Evolutionary conservation across 2,329 filamentous ascomycete genomes (phyloP).

Genomic region (Sodiomyces alkalinus): DNA sequence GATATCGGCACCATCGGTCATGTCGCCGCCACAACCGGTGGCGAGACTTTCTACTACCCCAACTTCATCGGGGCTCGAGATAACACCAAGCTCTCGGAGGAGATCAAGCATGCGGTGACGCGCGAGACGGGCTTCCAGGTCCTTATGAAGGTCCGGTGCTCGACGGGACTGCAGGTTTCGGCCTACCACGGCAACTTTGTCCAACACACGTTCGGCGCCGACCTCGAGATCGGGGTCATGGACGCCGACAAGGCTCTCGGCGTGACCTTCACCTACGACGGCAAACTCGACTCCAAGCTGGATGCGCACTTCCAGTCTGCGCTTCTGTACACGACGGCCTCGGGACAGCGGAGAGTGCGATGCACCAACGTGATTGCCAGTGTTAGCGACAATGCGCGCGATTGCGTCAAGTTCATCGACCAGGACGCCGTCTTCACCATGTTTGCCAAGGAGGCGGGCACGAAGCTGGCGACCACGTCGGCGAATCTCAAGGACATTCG

Average conservation of each 20-base stretch:
- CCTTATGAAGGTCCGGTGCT: slow-evolving; percentile 96
- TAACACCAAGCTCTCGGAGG: slow-evolving; percentile 64
- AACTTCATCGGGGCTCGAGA: slow-evolving; percentile 88
- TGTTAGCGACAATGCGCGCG: slow-evolving; percentile 70
- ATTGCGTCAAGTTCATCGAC: slow-evolving; percentile 84
- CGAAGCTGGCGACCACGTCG: slow-evolving; percentile 59
- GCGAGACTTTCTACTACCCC: slow-evolving; percentile 91
- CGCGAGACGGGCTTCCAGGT: slow-evolving; percentile 91
- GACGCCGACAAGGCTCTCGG: slow-evolving; percentile 89
- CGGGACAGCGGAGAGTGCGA: slow-evolving; percentile 75
- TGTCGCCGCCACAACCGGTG: slow-evolving; percentile 75
- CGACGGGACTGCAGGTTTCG: slow-evolving; percentile 84
- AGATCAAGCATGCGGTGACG: slow-evolving; percentile 74
- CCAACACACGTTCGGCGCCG: slow-evolving; percentile 87
- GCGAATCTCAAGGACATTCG: slow-evolving; percentile 73
- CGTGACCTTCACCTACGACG: slow-evolving; percentile 87
- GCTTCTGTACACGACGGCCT: slow-evolving; percentile 82
- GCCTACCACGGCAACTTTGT: slow-evolving; percentile 95
- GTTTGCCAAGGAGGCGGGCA: slow-evolving; percentile 83
- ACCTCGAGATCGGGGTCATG: slow-evolving; percentile 83
- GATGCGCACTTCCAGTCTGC: slow-evolving; percentile 97
- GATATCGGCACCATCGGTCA: slow-evolving; percentile 89
- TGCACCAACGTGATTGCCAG: slow-evolving; percentile 91
- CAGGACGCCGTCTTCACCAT: slow-evolving; percentile 85
- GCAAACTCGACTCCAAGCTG: slow-evolving; percentile 90